These are phyloP conservation scores for Aureobasidium leucospermi DNA, from an alignment of 2,329 filamentous ascomycete genomes.

Conservation along the genomic window DNA sequence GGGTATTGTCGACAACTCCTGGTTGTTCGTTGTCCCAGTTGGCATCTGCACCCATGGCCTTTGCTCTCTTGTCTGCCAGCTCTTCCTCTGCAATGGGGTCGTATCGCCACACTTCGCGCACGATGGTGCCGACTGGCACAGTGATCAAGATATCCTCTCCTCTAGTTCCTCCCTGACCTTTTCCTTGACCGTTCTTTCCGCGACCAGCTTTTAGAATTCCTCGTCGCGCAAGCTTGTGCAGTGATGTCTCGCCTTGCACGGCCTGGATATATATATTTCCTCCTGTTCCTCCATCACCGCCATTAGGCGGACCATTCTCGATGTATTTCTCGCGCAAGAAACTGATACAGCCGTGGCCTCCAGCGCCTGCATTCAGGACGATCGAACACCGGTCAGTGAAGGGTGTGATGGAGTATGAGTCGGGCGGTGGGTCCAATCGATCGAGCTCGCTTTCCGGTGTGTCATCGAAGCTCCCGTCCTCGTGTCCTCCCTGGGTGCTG, in stretches of 20 bases:
- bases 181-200: conserved; percentile 73
- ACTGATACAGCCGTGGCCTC: conserved; percentile 88
- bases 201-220: conserved; percentile 66
- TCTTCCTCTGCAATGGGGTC: conserved; percentile 71
- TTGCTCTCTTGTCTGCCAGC: conserved; percentile 24
- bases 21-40: conserved; percentile 31
- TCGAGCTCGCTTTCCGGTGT: neutral
- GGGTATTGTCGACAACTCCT: conserved; percentile 26
- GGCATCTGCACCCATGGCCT: conserved; percentile 21
- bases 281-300: conserved; percentile 85
- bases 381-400: conserved; percentile 84
- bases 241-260: conserved; percentile 78
- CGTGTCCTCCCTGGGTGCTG: neutral
- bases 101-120: conserved; percentile 70
- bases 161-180: conserved; percentile 63
- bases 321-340: conserved; percentile 90
- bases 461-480: conserved; percentile 2
- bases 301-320: conserved; percentile 82
- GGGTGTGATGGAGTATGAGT: conserved; percentile 73
- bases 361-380: conserved; percentile 68
- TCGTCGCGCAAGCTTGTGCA: conserved; percentile 81
- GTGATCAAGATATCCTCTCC: conserved; percentile 83
- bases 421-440: conserved; percentile 71
- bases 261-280: conserved; percentile 94
- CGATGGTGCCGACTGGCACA: conserved; percentile 86